Conservation (phyloP, 208 protist genomes). For the Acanthamoeba sp. region DNA sequence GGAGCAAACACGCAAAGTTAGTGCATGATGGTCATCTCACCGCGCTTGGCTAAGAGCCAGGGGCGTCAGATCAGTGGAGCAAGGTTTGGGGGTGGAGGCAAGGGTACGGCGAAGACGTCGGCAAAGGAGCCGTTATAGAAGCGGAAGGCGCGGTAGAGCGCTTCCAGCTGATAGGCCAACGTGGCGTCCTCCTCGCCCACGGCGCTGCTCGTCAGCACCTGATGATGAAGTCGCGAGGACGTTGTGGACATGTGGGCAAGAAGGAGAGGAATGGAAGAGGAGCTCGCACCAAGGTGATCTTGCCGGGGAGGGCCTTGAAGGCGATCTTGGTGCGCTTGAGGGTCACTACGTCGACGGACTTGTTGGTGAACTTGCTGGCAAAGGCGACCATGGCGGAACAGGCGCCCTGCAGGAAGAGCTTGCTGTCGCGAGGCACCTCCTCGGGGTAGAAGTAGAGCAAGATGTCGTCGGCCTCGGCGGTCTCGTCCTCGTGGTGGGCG, state of each 20-base stretch:
- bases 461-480: slow-evolving; percentile 64
- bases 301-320: slow-evolving; percentile 52
- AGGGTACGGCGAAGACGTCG: slow-evolving; percentile 21
- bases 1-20: background rate
- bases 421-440: slow-evolving; percentile 59
- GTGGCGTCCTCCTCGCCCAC: slow-evolving; percentile 47
- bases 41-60: no score
- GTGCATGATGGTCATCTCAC: no score
- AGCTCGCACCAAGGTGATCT: slow-evolving; percentile 42
- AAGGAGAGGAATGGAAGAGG: background rate
- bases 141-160: slow-evolving; percentile 53
- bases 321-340: slow-evolving; percentile 71
- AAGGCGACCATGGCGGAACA: slow-evolving; percentile 67
- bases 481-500: slow-evolving; percentile 59
- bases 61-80: background rate
- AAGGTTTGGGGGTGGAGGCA: background rate
- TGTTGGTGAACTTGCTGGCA: slow-evolving; percentile 64
- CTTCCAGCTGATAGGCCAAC: slow-evolving; percentile 46
- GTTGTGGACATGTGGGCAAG: background rate
- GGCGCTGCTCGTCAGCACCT: slow-evolving; percentile 46
- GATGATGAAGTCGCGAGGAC: no score
- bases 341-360: slow-evolving; percentile 44
- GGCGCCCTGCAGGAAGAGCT: slow-evolving; percentile 67
- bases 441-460: slow-evolving; percentile 71
- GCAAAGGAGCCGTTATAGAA: slow-evolving; percentile 73